These are phyloP conservation scores for Craspedostauros australis DNA, from an alignment of 108 stramenopile species.

Conservation along the genomic window DNA sequence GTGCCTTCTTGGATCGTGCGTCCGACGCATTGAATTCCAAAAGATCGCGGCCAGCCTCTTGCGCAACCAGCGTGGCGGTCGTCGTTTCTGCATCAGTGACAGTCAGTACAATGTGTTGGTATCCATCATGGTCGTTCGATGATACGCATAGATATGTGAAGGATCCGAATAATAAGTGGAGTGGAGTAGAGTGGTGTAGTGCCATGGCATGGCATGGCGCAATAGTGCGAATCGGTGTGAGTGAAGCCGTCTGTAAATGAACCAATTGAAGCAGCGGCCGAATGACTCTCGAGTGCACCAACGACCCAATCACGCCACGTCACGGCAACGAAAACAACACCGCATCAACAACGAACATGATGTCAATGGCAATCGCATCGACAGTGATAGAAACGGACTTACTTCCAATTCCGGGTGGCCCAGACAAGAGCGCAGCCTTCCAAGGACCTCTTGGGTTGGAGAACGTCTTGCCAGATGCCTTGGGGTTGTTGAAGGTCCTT, in stretches of 20 bases:
- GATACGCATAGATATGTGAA: not conserved
- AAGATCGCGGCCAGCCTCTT: conserved; percentile 81
- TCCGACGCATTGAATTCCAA: conserved; percentile 97
- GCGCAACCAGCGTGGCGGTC: conserved; percentile 83
- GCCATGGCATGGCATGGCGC: too few relatives aligned
- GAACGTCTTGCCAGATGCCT: conserved; percentile 36
- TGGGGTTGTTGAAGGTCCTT: conserved; percentile 50
- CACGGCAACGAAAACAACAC: not conserved
- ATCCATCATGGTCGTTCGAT: not conserved
- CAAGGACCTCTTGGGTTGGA: conserved; percentile 47
- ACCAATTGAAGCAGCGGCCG: too few relatives aligned
- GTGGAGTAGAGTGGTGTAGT: too few relatives aligned
- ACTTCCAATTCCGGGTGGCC: conserved; percentile 95
- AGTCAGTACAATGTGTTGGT: not conserved
- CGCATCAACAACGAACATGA: not conserved
- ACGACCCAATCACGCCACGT: not conserved
- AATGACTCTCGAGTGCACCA: too few relatives aligned
- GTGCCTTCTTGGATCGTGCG: conserved; percentile 81
- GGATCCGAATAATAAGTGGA: too few relatives aligned
- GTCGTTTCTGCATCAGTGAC: conserved; percentile 63
- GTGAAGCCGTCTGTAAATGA: too few relatives aligned
- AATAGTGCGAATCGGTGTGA: not conserved
- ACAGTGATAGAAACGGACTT: too few relatives aligned
- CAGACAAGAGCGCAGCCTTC: conserved; percentile 92
- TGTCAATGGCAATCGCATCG: not conserved